These are phyloP conservation scores for Mycena rebaudengoi DNA, from an alignment of 768 basidiomycete species.

Conservation along the genomic window DNA sequence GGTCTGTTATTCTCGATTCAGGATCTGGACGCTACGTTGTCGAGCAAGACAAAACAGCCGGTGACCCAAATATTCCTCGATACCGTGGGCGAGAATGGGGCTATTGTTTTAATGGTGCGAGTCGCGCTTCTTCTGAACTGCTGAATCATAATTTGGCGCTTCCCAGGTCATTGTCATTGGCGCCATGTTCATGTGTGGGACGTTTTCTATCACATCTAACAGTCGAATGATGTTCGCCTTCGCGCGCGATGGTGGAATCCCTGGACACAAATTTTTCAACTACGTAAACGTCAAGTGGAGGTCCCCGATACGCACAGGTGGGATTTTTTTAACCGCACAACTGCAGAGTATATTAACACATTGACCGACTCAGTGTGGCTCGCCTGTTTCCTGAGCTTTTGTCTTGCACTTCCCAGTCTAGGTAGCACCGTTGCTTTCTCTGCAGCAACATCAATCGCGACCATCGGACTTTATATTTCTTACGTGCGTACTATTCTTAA, in stretches of 20 bases:
- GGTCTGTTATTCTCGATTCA: slow-evolving; percentile 83
- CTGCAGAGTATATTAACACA: no score
- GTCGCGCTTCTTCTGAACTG: not conserved
- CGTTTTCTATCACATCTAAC: slow-evolving; percentile 82
- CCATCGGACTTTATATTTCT: slow-evolving; percentile 80
- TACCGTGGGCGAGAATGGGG: slow-evolving; percentile 76
- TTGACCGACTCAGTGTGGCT: slow-evolving; percentile 67
- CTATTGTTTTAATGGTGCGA: slow-evolving; percentile 75
- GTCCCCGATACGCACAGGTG: slow-evolving; percentile 76
- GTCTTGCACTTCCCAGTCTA: slow-evolving; percentile 76
- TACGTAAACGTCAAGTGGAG: slow-evolving; percentile 65
- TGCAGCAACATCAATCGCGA: slow-evolving; percentile 68
- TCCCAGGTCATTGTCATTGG: slow-evolving; percentile 69
- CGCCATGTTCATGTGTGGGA: slow-evolving; percentile 80
- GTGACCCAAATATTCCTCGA: slow-evolving; percentile 84
- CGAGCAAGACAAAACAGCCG: slow-evolving; percentile 67
- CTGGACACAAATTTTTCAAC: slow-evolving; percentile 72
- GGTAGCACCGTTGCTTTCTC: slow-evolving; percentile 78
- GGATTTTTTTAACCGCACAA: slow-evolving; percentile 2
- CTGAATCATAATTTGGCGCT: not conserved
- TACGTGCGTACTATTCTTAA: slow-evolving; percentile 55
- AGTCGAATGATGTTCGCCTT: slow-evolving; percentile 88
- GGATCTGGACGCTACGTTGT: slow-evolving; percentile 64
- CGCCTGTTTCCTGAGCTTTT: slow-evolving; percentile 78
- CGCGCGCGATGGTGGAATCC: slow-evolving; percentile 77